Base-by-base conservation (phyloP, 83 land plant genomes). In the Picea abies region DNA sequence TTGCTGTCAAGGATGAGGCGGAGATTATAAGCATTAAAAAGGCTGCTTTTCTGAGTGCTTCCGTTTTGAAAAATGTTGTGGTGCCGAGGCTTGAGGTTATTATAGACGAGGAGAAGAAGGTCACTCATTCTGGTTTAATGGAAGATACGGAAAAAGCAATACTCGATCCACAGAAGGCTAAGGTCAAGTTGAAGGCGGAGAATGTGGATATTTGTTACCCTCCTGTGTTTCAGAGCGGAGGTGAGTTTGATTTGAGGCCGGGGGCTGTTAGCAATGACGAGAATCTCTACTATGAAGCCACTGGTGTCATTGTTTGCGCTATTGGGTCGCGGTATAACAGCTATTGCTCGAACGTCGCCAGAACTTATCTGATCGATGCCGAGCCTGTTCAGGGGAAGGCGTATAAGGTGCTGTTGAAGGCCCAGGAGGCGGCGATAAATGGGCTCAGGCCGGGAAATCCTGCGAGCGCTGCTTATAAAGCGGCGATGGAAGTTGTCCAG, bases 151-250 rank as follows among this genome's bases (percentile, higher is more conserved):
- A 96, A 84, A 91, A 91, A 80, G 93, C 90, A 19, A 93, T 96
- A 16, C 82, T 91, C 20, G 93, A 97, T 65, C 97, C 99, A 1
- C 56, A 85, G 3, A 94, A 86, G 80, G 98, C 98, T 68, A 91
- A 91, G 67, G 93, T 92, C n/a, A 97, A 91, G 76, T 79, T 96
- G 78, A 96, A 87, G 91, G 84, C 97, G 16, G 98, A 96, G 61
- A 92, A 94, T 88, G 95, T 96, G 56, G 99, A 97, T 81, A 96
- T 97, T 52, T 97, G 99, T 63, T 97, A 97, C 75, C 97, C 98
- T 82, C 99, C 96, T 2, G 93, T 97, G 7, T 94, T 97, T 78
- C 98, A 97, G 83, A 95, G 98, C 85, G 99, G 99, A 2, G 98
- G 98, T 9, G 81, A 86, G 80, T 97, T 95, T 83, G 99, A 97